phyloP scores from a whole-genome alignment of 1,284 basidiomycete genomes.

The Calocybe gambosa region DNA sequence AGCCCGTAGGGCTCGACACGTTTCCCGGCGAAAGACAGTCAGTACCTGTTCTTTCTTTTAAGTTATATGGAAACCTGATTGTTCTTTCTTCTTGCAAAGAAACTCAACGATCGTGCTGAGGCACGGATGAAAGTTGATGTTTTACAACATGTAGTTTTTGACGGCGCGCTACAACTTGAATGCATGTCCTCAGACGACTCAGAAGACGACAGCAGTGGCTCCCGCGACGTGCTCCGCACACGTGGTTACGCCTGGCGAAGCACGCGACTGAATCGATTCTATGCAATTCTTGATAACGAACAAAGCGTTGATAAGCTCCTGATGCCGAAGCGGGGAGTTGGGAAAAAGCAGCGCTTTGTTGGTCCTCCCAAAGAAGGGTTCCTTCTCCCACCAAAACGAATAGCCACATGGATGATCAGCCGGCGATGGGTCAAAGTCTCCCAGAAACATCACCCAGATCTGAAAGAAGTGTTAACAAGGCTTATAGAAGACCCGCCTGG shows the following conservation, averaged over 20 bases:
- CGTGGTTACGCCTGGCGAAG: constrained; percentile 62
- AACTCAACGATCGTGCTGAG: constrained; percentile 56
- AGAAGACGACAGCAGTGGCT: constrained; percentile 39
- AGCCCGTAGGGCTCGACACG: constrained; percentile 50
- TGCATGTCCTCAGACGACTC: constrained; percentile 80
- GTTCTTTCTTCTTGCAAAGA: constrained; percentile 34
- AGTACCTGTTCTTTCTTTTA: constrained; percentile 19
- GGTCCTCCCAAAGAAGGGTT: constrained; percentile 55
- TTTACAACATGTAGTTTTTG: constrained; percentile 57
- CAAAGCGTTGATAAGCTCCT: constrained; percentile 37
- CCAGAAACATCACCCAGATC: constrained; percentile 37
- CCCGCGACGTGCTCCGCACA: constrained; percentile 35
- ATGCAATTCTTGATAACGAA: constrained; percentile 50
- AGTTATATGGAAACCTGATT: constrained; percentile 4
- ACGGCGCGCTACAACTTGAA: constrained; percentile 60
- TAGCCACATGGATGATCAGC: constrained; percentile 72
- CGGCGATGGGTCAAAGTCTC: constrained; percentile 47
- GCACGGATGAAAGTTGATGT: constrained; percentile 43
- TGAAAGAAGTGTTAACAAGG: constrained; percentile 35
- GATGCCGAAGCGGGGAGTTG: constrained; percentile 50
- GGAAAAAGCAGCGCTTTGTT: constrained; percentile 45
- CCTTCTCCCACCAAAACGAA: constrained; percentile 53
- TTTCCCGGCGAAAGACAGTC: constrained; percentile 57
- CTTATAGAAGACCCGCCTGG: constrained; percentile 39
- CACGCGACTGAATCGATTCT: constrained; percentile 50